Conservation (phyloP, 2,329 filamentous ascomycete genomes). For the Sclerotinia spermophila region DNA sequence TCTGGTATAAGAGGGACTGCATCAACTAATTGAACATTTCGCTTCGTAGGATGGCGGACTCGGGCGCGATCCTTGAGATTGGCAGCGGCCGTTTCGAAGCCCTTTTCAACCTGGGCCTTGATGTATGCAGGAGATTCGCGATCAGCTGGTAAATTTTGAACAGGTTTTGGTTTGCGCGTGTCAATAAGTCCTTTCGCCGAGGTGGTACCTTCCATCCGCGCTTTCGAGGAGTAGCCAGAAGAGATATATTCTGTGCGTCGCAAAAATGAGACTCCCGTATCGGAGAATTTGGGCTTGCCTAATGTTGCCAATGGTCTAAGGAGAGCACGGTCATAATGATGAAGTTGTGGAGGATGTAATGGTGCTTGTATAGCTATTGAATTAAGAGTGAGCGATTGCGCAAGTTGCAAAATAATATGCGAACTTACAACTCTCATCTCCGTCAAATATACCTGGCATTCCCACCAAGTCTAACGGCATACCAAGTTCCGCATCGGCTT, state of each 20-base stretch:
- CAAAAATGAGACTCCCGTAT: conserved; percentile 84
- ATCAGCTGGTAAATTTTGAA: conserved; percentile 44
- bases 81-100: conserved; percentile 53
- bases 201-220: conserved; percentile 48
- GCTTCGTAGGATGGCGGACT: conserved; percentile 56
- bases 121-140: conserved; percentile 63
- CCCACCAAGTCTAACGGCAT: conserved; percentile 97
- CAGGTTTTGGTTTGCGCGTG: conserved; percentile 42
- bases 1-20: conserved; percentile 62
- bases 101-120: conserved; percentile 63
- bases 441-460: conserved; percentile 91
- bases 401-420: conserved; percentile 16
- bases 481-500: conserved; percentile 94
- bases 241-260: conserved; percentile 95
- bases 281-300: conserved; percentile 74
- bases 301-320: conserved; percentile 80
- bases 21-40: conserved; percentile 54
- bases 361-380: conserved; percentile 74
- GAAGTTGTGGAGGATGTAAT: conserved; percentile 64
- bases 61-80: conserved; percentile 52
- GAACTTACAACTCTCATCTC: conserved; percentile 81
- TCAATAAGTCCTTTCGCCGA: conserved; percentile 48
- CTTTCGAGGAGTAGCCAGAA: conserved; percentile 48
- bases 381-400: conserved; percentile 27
- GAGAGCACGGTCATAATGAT: conserved; percentile 80